Evolutionary conservation across 2,329 filamentous ascomycete genomes (phyloP).

Genomic region (Aspergillus brasiliensis): DNA sequence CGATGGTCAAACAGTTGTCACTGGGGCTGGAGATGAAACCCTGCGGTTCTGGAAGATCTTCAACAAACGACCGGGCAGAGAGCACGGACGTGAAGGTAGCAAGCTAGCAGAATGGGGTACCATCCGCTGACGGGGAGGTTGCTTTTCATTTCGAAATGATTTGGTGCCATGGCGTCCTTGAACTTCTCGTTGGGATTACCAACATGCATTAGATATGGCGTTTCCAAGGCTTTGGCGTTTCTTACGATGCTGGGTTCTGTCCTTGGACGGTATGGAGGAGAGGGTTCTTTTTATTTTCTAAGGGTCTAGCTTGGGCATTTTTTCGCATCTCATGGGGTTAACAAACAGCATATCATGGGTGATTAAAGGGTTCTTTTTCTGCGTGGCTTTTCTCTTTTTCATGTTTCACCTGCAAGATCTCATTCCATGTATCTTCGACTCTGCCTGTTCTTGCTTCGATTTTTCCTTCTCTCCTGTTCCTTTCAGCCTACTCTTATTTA

Average conservation of each 20-base stretch:
- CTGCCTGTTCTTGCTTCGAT: constrained; percentile 11
- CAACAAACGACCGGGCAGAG: constrained; percentile 72
- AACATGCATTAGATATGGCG: constrained; percentile 39
- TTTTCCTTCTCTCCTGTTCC: constrained; percentile 12
- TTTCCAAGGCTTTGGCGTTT: constrained; percentile 32
- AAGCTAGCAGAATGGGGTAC: constrained; percentile 78
- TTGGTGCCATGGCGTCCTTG: constrained; percentile 17
- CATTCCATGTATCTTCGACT: constrained; percentile 22
- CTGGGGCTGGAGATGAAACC: constrained; percentile 94
- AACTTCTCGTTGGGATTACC: constrained; percentile 20
- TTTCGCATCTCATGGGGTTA: constrained; percentile 30
- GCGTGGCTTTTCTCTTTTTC: constrained; percentile 12
- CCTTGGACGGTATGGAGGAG: constrained; percentile 30
- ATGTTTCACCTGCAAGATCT: constrained; percentile 21
- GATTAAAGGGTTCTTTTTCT: constrained; percentile 19
- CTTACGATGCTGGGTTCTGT: constrained; percentile 22
- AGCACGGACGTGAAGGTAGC: constrained; percentile 66
- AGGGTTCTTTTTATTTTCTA: constrained; percentile 9
- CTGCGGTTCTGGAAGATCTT: constrained; percentile 97
- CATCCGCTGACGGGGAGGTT: constrained; percentile 60
- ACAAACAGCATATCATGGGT: constrained; percentile 25
- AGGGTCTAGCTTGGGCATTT: constrained; percentile 32
- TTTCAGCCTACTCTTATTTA: constrained; percentile 9
- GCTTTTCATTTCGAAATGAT: neutral
- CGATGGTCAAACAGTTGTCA: constrained; percentile 90